A percentile compares a stretch with the other conserved stretches of the same genome.
Evolutionary conservation across 2,329 filamentous ascomycete genomes (phyloP).

Genomic region (Dothistroma pini): DNA sequence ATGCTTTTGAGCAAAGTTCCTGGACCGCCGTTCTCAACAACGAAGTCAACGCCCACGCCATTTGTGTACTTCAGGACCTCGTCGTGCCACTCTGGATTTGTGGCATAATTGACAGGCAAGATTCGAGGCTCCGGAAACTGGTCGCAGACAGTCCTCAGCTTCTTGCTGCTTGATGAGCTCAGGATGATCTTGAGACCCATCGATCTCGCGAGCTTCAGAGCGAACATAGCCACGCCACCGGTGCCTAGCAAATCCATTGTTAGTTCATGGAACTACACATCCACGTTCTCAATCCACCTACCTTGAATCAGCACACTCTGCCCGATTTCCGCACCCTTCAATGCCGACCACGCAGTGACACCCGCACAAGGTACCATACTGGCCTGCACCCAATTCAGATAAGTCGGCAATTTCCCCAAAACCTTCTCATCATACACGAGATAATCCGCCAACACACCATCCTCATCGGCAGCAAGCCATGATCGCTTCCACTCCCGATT

Average conservation of each 20-base stretch:
- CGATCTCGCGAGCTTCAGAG: conserved; percentile 21
- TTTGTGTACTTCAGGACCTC: conserved; percentile 48
- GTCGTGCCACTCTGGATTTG: conserved; percentile 54
- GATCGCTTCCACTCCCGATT: conserved; percentile 37
- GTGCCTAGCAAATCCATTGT: conserved; percentile 29
- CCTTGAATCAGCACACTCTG: conserved; percentile 46
- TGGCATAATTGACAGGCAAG: conserved; percentile 57
- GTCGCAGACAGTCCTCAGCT: conserved; percentile 49
- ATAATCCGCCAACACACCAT: conserved; percentile 56
- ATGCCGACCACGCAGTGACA: conserved; percentile 49
- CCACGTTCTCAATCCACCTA: conserved; percentile 10
- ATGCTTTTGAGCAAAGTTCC: conserved; percentile 17
- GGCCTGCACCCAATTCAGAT: conserved; percentile 57
- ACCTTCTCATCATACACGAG: conserved; percentile 51
- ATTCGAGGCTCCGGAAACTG: conserved; percentile 52
- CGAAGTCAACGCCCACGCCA: conserved; percentile 41
- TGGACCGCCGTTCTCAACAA: conserved; percentile 48
- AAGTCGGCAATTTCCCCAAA: conserved; percentile 52
- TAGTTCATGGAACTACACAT: not conserved
- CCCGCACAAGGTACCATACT: conserved; percentile 57
- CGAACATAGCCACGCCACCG: conserved; percentile 42
- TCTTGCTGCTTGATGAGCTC: conserved; percentile 55
- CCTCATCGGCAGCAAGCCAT: conserved; percentile 54
- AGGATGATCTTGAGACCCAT: conserved; percentile 47
- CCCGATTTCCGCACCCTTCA: conserved; percentile 39